Conservation (phyloP, 768 basidiomycete genomes). For the Clitopilus passeckerianus region DNA sequence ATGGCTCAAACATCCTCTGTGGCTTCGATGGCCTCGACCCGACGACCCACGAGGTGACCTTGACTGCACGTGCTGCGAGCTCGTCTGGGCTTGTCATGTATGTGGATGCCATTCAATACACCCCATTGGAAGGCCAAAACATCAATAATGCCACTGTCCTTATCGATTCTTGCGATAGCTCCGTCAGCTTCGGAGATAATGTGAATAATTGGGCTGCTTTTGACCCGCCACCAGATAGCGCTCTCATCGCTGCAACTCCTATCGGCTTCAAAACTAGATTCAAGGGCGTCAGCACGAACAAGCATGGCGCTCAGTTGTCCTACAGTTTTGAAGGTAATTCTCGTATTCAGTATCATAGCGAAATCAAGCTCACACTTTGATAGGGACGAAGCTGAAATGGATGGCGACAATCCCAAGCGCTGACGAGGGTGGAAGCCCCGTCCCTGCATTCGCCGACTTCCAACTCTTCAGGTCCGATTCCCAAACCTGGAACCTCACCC, state of each 20-base stretch:
- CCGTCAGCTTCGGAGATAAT: not conserved
- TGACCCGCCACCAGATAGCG: not conserved
- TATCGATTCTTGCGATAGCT: not conserved
- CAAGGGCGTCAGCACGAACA: not conserved
- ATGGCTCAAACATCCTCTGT: not conserved
- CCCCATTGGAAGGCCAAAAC: not conserved
- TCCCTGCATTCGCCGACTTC: not conserved
- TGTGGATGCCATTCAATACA: not conserved
- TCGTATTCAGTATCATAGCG: not conserved
- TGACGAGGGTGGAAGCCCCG: not conserved
- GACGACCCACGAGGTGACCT: not conserved
- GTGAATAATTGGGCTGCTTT: not conserved
- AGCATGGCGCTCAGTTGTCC: not conserved
- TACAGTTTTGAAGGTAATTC: not conserved
- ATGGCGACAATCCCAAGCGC: not conserved
- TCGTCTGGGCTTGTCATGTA: not conserved
- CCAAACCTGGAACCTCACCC: not conserved
- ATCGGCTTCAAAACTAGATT: not conserved
- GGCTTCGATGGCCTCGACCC: not conserved
- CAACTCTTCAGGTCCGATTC: not conserved
- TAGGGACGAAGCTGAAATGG: not conserved
- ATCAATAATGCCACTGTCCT: not conserved
- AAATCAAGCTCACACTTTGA: not conserved
- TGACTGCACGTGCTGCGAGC: not conserved
- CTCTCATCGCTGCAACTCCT: not conserved